Percentiles rank a stretch among this genome's conserved stretches.
These are phyloP conservation scores for Coprinopsis cinerea DNA, from an alignment of 768 basidiomycete genomes.

Conservation along the genomic window DNA sequence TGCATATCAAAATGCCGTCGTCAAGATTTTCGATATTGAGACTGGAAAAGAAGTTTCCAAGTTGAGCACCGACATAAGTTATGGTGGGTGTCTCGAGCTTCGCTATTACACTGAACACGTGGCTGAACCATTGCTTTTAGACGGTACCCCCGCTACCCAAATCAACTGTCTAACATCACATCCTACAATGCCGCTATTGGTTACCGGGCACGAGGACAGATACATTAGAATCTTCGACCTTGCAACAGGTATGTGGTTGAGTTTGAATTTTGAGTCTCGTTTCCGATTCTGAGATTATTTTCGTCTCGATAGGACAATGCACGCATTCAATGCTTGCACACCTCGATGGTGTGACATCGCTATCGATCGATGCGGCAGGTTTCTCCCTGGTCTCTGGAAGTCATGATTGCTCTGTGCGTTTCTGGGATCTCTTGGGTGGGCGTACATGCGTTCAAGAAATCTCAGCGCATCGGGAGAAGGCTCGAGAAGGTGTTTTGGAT, in stretches of 20 bases:
- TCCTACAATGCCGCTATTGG: conserved; percentile 82
- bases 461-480: conserved; percentile 84
- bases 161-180: conserved; percentile 86
- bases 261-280: background rate
- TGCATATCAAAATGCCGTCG: conserved; percentile 81
- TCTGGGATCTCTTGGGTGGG: conserved; percentile 87
- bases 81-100: conserved; percentile 34
- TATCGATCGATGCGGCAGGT: conserved; percentile 83
- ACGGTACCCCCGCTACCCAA: conserved; percentile 71
- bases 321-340: conserved; percentile 90
- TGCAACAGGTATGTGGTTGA: conserved; percentile 53
- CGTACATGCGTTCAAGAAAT: conserved; percentile 85
- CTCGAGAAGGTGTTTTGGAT: conserved; percentile 84
- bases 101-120: background rate
- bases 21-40: conserved; percentile 91
- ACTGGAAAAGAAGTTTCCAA: conserved; percentile 71
- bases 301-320: conserved; percentile 56
- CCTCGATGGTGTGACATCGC: conserved; percentile 84
- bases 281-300: conserved; percentile 4
- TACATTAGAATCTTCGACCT: conserved; percentile 88
- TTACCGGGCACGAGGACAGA: conserved; percentile 92
- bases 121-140: conserved; percentile 26
- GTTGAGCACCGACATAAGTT: conserved; percentile 52
- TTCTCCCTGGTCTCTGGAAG: conserved; percentile 86
- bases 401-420: conserved; percentile 89